These are phyloP conservation scores for Cicer bijugum DNA, from an alignment of 306 rosid species.

Conservation along the genomic window DNA sequence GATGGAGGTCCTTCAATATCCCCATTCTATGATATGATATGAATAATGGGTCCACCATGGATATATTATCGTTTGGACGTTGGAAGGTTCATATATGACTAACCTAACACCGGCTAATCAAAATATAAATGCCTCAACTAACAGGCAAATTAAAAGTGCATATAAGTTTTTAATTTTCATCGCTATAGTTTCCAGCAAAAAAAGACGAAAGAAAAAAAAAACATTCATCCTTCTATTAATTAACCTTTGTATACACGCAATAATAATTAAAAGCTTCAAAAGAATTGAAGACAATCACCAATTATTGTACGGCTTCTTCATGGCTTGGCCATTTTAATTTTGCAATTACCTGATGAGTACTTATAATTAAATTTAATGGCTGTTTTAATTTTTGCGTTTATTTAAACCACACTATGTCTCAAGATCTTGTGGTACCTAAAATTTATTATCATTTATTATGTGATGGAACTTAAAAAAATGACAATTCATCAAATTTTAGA, in stretches of 20 bases:
- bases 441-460: too few relatives aligned
- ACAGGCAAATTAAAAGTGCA: too few relatives aligned
- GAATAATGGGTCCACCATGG: conserved; percentile 33
- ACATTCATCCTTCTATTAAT: too few relatives aligned
- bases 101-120: not conserved
- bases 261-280: conserved; percentile 4
- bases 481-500: too few relatives aligned
- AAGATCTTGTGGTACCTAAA: too few relatives aligned
- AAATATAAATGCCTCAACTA: too few relatives aligned
- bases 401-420: too few relatives aligned
- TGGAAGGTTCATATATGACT: conserved; percentile 4
- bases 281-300: conserved; percentile 17
- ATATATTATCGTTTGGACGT: conserved; percentile 1
- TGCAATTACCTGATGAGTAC: conserved; percentile 9
- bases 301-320: conserved; percentile 31
- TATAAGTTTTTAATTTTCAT: too few relatives aligned
- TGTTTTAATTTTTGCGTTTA: too few relatives aligned
- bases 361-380: not conserved
- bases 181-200: too few relatives aligned
- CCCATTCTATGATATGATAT: not conserved
- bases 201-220: too few relatives aligned
- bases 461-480: too few relatives aligned
- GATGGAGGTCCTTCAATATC: conserved; percentile 39
- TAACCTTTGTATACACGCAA: not conserved
- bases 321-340: conserved; percentile 32